Evolutionary conservation across 2,329 filamentous ascomycete genomes (phyloP).

Genomic region (Colletotrichum graminicola): DNA sequence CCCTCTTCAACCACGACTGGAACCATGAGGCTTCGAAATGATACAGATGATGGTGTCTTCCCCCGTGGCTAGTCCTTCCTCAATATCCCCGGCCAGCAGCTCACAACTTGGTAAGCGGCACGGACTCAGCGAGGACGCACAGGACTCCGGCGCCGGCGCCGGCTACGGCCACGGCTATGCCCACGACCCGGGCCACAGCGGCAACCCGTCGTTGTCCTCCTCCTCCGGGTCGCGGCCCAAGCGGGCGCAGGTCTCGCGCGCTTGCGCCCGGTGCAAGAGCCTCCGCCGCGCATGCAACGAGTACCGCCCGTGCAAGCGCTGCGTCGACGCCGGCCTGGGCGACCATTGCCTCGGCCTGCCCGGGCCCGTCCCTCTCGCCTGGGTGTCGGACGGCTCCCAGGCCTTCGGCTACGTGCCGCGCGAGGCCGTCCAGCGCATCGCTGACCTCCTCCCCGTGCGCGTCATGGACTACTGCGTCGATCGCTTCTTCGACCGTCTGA

Average conservation of each 20-base stretch:
- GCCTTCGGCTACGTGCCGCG: constrained; percentile 44
- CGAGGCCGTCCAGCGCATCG: constrained; percentile 48
- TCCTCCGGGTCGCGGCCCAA: constrained; percentile 29
- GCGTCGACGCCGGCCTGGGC: constrained; percentile 56
- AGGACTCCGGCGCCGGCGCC: constrained; percentile 12
- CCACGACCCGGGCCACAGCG: neutral
- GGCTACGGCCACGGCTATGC: neutral
- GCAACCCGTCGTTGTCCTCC: constrained; percentile 26
- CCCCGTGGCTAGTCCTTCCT: constrained; percentile 40
- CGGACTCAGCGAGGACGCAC: constrained; percentile 27
- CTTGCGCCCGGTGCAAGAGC: constrained; percentile 58
- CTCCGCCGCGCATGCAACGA: constrained; percentile 60
- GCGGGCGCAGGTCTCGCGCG: constrained; percentile 55
- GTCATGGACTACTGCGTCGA: constrained; percentile 55
- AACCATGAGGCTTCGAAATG: constrained; percentile 38
- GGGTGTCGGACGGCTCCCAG: constrained; percentile 43
- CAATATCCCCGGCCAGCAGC: constrained; percentile 39
- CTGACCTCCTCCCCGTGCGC: constrained; percentile 50
- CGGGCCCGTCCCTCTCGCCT: constrained; percentile 39
- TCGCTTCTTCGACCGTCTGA: constrained; percentile 55
- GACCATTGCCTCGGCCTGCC: constrained; percentile 51
- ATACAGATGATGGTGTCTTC: constrained; percentile 39
- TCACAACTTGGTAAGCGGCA: constrained; percentile 37
- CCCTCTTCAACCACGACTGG: neutral
- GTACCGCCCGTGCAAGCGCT: constrained; percentile 58